Evolutionary conservation across 768 basidiomycete genomes (phyloP).

Genomic region (Galerina sulciceps): DNA sequence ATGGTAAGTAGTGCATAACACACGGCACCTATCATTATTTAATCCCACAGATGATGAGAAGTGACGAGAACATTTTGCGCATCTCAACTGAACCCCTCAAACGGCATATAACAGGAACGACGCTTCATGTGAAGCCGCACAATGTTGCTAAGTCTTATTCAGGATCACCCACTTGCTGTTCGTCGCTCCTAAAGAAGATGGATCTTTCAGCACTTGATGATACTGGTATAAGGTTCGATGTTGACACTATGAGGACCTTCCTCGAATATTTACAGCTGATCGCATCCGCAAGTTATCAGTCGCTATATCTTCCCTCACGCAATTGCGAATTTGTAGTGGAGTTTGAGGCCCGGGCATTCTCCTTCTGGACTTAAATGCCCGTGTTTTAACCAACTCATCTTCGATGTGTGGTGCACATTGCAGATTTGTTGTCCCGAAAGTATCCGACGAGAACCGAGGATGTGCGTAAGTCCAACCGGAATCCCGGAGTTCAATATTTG

Average conservation of each 20-base stretch:
- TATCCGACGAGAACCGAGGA: conserved; percentile 11
- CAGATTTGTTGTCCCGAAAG: conserved; percentile 3
- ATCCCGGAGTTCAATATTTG: conserved; percentile 2
- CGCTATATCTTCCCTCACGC: too few relatives aligned
- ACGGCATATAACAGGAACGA: conserved; percentile 24
- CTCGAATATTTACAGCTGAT: too few relatives aligned
- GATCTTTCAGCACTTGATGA: neutral
- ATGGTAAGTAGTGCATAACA: conserved; percentile 18
- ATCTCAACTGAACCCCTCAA: conserved; percentile 12
- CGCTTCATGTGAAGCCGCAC: conserved; percentile 21
- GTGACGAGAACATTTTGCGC: conserved; percentile 3
- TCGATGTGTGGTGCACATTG: neutral
- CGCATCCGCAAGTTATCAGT: too few relatives aligned
- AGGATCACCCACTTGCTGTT: conserved; percentile 6
- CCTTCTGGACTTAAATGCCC: neutral
- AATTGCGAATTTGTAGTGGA: too few relatives aligned
- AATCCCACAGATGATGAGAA: conserved; percentile 18
- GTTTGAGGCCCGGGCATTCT: neutral
- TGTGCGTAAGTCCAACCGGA: conserved; percentile 11
- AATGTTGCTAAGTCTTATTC: conserved; percentile 19
- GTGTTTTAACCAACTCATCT: neutral
- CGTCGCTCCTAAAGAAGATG: neutral
- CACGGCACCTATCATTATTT: conserved; percentile 4
- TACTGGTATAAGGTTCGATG: too few relatives aligned
- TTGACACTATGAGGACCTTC: too few relatives aligned